Evolutionary conservation across 2,329 filamentous ascomycete genomes (phyloP), one percentile per base, ranked within the genome.

Genomic region (Kalaharituber pfeilii): DNA sequence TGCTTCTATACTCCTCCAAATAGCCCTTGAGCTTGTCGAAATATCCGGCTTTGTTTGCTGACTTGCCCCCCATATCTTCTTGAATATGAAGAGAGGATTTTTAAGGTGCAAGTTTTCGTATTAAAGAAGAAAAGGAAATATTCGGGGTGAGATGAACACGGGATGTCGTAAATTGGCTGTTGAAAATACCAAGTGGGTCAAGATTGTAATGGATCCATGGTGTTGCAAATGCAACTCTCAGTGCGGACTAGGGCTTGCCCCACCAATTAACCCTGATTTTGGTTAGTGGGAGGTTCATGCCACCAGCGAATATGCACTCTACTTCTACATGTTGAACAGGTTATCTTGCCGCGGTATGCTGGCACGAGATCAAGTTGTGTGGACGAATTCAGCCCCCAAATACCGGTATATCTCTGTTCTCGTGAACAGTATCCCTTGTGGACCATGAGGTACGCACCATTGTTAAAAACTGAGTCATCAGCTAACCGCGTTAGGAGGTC

Each of bases 1-100:
- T 84, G 69, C 84, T 89, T 73, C 80, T 81, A 84, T 93, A 96
- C 72, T 87, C 82, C 78, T 96, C 86, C 72, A 98, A 83, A 72
- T 96, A 81, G 74, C 73, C 73, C 83, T 95, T 94, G 73, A 98
- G 87, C 87, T 96, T 96, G 74, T 95, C 89, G 79, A 98, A 98
- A 82, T 98, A 94, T 72, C 73, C 84, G 72, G 86, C 80, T 81
- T 96, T 98, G 81, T 82, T 88, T 69, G 77, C 79, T 69, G 84
- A 78, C 78, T 86, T 95, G 87, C 86, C 88, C 87, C 87, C 88
- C 88, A 94, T 94, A 79, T 86, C 84, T 93, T 86, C 86, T 93
- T 93, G 61, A 59, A 53, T 75, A 69, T 86, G 86, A 91, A 91
- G 86, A 84, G 80, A 93, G 87, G 87, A 85, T 94, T 73, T 94